Base-by-base conservation (phyloP, 2,329 filamentous ascomycete genomes). In the Ophiostoma novo-ulmi region DNA sequence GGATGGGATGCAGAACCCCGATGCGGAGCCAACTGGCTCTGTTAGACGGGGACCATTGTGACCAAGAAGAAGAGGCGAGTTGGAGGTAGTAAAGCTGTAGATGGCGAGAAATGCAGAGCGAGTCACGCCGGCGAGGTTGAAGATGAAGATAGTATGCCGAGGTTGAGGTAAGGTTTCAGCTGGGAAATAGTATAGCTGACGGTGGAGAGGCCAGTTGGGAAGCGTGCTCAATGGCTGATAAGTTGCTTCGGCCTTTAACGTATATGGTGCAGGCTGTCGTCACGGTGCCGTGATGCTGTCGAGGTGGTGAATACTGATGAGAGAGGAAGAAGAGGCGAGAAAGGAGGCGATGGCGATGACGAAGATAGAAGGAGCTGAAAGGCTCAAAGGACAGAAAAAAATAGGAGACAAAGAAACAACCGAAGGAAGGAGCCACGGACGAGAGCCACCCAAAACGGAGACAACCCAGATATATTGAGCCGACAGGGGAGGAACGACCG, bases 21-120 rank as follows among this genome's bases (percentile, higher is more conserved):
- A 65, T 63, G 55, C 70, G 70, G 65, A 71, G 70, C 70, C 70
- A 22, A 41, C 44, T 70, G 68, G 70, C 70, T 26, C 58, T 67
- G 67, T 67, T 48, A 63, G 38, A 70, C 65, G 31, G 68, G 70
- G 68, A 68, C 35, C 70, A 71, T 71, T 17, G 64, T 68, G 64
- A 39, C 22, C 36, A 11, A 68, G 14, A 14, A 65, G 36, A 35
- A 39, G 11, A 35, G 64, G 14, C 36, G 63, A 41, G 20, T 22
- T 22, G 63, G 63, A 22, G 35, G 20, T 65, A 20, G 20, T 64
- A 22, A 55, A 8, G 52, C n/a, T 63, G 58, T 31, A 63, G 11
- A 58, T 26, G 52, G 8, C 52, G 52, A 55, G 41, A 5, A 39
- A 39, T 10, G 38, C 38, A 39, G 38, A 10, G 10, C 38, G 38